Conservation (phyloP, 805 yeast genomes). For the Saitoella complicata region DNA sequence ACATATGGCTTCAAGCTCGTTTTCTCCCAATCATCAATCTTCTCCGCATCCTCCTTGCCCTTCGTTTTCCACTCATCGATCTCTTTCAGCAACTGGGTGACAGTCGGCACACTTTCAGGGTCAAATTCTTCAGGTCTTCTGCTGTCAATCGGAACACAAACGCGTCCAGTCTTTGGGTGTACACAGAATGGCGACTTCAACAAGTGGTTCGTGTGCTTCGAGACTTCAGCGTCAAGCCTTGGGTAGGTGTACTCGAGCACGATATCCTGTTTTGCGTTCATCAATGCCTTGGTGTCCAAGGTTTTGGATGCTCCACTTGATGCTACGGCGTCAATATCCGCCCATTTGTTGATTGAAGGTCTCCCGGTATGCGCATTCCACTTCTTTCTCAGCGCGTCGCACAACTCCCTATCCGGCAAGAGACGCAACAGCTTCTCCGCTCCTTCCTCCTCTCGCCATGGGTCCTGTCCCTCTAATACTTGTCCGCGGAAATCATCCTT, state of each 20-base stretch:
- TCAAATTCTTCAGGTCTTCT: slow-evolving; percentile 36
- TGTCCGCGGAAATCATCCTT: slow-evolving; percentile 46
- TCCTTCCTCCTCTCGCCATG: slow-evolving; percentile 50
- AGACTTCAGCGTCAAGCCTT: slow-evolving; percentile 81
- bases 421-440: slow-evolving; percentile 42
- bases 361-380: slow-evolving; percentile 44
- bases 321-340: slow-evolving; percentile 39
- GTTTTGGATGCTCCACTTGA: slow-evolving; percentile 22
- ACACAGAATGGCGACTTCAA: slow-evolving; percentile 92
- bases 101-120: slow-evolving; percentile 67
- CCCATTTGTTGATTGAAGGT: slow-evolving; percentile 58
- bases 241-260: slow-evolving; percentile 75
- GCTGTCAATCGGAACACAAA: slow-evolving; percentile 63
- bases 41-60: slow-evolving; percentile 16
- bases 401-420: slow-evolving; percentile 38
- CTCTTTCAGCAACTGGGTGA: slow-evolving; percentile 47
- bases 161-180: slow-evolving; percentile 67
- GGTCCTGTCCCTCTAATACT: slow-evolving; percentile 69
- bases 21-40: slow-evolving; percentile 35
- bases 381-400: slow-evolving; percentile 31
- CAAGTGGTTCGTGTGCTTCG: slow-evolving; percentile 76
- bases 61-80: slow-evolving; percentile 26
- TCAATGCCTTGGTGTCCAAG: slow-evolving; percentile 32
- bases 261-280: slow-evolving; percentile 66
- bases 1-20: slow-evolving; percentile 60